phyloP scores from a whole-genome alignment of 2,329 filamentous ascomycete genomes.

The Aureobasidium vineae region DNA sequence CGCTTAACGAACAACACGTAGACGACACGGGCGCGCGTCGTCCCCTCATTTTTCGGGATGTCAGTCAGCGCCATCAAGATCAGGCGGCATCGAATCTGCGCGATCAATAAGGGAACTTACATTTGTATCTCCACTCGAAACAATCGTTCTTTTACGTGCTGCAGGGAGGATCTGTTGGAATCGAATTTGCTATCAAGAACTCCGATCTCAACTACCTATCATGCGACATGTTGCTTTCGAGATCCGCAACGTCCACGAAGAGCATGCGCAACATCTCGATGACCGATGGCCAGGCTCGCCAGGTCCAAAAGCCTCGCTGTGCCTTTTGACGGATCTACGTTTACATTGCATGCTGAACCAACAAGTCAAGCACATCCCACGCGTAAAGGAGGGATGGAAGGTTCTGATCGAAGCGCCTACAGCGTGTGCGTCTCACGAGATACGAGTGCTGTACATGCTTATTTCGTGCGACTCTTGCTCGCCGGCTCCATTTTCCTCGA shows the following conservation, averaged over 20 bases:
- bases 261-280: not conserved
- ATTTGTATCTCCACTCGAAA: not conserved
- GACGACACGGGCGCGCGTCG: not conserved
- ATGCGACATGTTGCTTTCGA: not conserved
- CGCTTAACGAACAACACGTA: not conserved
- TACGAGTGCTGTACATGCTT: not conserved
- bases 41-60: not conserved
- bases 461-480: not conserved
- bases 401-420: slow-evolving; percentile 8
- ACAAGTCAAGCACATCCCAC: not conserved
- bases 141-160: not conserved
- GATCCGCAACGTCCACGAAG: not conserved
- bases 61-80: not conserved
- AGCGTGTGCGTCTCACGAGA: slow-evolving; percentile 9
- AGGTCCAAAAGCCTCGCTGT: not conserved
- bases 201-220: not conserved
- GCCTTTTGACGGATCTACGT: not conserved
- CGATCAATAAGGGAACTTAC: not conserved
- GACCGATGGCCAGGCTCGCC: not conserved
- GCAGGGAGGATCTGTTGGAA: not conserved
- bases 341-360: not conserved
- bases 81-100: not conserved
- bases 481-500: not conserved
- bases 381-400: slow-evolving; percentile 16
- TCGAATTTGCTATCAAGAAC: not conserved